Percentiles rank a stretch among this genome's conserved stretches.
Conservation (phyloP, 306 rosid genomes). For the Quercus gilva region DNA sequence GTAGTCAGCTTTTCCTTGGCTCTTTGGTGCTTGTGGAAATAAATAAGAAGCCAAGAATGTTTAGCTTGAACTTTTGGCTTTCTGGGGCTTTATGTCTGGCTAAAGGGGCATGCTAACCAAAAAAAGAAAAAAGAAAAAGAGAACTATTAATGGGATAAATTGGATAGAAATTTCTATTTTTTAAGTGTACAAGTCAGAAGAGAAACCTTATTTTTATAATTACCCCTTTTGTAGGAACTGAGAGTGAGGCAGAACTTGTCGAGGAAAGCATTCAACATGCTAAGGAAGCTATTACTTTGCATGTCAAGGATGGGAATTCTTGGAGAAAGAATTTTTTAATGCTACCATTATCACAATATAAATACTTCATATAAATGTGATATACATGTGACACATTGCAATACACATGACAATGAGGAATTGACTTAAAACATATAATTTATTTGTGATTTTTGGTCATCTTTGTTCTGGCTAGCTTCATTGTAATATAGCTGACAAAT, state of each 20-base stretch:
- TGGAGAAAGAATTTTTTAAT: conserved; percentile 69
- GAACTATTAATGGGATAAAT: not conserved
- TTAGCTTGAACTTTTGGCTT: not conserved
- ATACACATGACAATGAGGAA: not conserved
- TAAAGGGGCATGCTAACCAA: too few species aligned
- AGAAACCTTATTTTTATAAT: conserved; percentile 2
- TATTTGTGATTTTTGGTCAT: not conserved
- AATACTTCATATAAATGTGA: not conserved
- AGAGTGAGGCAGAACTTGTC: conserved; percentile 80
- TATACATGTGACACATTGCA: not conserved
- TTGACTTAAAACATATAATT: not conserved
- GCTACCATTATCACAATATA: not conserved
- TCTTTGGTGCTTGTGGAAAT: not conserved
- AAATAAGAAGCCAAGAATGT: not conserved
- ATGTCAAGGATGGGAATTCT: conserved; percentile 91
- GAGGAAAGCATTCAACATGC: conserved; percentile 97
- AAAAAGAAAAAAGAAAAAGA: not conserved
- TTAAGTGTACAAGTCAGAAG: not conserved
- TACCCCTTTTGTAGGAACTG: conserved; percentile 49
- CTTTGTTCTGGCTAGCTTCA: not conserved
- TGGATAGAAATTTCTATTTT: not conserved
- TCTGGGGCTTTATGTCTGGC: conserved; percentile 4
- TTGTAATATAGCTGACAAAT: not conserved
- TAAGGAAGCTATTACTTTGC: conserved; percentile 84
- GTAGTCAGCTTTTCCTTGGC: not conserved